Percentiles rank a stretch among this genome's conserved stretches.
phyloP scores from a whole-genome alignment of 108 stramenopile genomes.

The Aurantiochytrium sp. region DNA sequence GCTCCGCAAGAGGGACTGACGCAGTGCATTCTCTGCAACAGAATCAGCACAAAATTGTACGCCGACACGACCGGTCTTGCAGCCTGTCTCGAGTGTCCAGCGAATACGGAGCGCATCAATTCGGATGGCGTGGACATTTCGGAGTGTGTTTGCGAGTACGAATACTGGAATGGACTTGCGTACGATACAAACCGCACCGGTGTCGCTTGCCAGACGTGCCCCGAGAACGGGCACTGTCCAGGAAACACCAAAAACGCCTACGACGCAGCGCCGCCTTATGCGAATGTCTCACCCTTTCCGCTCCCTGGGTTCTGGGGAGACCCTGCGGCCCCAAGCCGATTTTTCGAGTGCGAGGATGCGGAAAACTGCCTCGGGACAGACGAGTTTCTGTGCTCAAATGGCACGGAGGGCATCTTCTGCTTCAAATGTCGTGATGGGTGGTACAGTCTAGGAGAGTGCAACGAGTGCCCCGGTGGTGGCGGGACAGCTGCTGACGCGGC shows the following conservation, averaged over 20 bases:
- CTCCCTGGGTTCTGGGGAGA: not conserved
- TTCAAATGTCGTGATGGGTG: not conserved
- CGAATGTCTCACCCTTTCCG: not conserved
- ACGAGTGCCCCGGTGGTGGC: not conserved
- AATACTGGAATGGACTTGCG: not conserved
- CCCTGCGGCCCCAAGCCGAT: not conserved
- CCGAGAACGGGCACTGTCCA: not conserved
- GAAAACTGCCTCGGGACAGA: not conserved
- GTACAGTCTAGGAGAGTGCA: not conserved
- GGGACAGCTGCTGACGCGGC: not conserved
- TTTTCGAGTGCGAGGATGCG: not conserved
- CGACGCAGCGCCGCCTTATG: not conserved
- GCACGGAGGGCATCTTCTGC: not conserved
- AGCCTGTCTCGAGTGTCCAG: not conserved
- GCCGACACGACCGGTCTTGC: not conserved
- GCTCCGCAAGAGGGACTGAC: not conserved
- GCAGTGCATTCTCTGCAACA: not conserved
- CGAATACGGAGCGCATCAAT: not conserved
- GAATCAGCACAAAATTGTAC: not conserved
- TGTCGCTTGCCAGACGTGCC: not conserved
- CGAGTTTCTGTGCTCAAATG: not conserved
- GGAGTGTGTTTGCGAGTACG: not conserved
- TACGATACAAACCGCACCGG: not conserved
- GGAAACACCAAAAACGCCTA: not conserved
- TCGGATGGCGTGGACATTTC: not conserved